Base-by-base conservation (phyloP, 305 asterid species). In the Coffea humblotiana region DNA sequence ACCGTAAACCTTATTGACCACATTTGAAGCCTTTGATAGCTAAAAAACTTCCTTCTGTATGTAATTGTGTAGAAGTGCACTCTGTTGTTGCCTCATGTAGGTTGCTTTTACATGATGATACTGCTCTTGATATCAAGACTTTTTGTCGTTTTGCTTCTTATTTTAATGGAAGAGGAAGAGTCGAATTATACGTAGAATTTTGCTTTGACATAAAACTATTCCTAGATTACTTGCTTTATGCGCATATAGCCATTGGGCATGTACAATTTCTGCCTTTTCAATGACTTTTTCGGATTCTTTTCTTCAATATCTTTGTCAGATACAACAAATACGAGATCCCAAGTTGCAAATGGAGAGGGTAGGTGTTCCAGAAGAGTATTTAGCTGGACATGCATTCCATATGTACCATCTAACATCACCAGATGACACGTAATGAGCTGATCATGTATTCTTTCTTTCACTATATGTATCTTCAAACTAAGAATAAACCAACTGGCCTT, bases 361-460 rank as follows among this genome's bases (percentile, higher is more conserved):
- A 83, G 99, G 99, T 75, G 98, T 96, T 75, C 99, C 98, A 1
- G 93, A 91, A 84, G 97, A 96, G 87, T 85, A 94, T 88, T 83
- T 94, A 80, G 77, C 87, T 45, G 99, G 98, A 48, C 99, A 96
- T 88, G 98, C 98, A 47, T 96, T 91, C 90, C 99, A 94, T 82
- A 88, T 88, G 90, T 96, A 94, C 85, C 91, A 89, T 86, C 90
- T 96, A 72, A 89, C 94, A 54, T 94, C 99, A 68, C 94, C 98
- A 29, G 98, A 96, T 72, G 94, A 85, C 82, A 91, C 97, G 97
- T 96, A 90, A 85, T 88, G 71, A 72, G 61, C 74, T 70, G 6
- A 85, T 27, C 52, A 35, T 48, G 72, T 73, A 48, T 51, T 18
- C 14, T 79, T 64, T 75, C 73, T 45, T 49, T 23, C 23, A 68